phyloP scores from a whole-genome alignment of 2,329 filamentous ascomycete species.

The Arthroderma sp. region DNA sequence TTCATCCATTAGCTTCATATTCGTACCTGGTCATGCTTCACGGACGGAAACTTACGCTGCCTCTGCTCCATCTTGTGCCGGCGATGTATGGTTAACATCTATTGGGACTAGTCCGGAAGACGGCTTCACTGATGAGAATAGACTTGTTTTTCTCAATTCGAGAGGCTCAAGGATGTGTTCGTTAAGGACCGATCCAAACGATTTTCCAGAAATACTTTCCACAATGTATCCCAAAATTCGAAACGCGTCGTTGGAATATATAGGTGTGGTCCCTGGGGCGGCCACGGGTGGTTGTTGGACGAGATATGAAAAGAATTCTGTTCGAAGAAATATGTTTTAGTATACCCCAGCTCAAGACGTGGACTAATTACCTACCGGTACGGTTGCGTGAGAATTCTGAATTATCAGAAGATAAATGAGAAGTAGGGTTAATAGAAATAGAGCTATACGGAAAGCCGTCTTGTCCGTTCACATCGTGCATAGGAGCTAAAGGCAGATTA shows the following conservation, averaged over 20 bases:
- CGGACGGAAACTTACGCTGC: conserved; percentile 15
- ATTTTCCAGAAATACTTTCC: conserved; percentile 25
- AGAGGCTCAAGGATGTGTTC: conserved; percentile 26
- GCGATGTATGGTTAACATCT: background rate
- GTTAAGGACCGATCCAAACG: conserved; percentile 22
- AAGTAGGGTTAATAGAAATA: background rate
- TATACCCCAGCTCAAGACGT: conserved; percentile 17
- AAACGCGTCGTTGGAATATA: conserved; percentile 32
- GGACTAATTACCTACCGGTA: conserved; percentile 4
- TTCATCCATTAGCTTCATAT: conserved; percentile 19
- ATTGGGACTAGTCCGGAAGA: conserved; percentile 15
- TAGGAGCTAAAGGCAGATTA: conserved; percentile 4
- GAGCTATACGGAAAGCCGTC: background rate
- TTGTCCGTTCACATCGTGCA: background rate
- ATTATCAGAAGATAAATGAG: background rate
- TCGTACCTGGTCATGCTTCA: conserved; percentile 15
- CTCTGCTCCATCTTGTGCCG: conserved; percentile 17
- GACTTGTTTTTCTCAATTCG: conserved; percentile 23
- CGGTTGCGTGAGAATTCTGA: conserved; percentile 4
- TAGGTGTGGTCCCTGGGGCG: conserved; percentile 25
- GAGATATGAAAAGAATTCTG: conserved; percentile 18
- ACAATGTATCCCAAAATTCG: conserved; percentile 28
- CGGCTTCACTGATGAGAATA: conserved; percentile 22
- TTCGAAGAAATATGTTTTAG: background rate
- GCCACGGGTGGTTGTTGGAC: conserved; percentile 23